Conservation (phyloP, 1,284 basidiomycete genomes). For the Boletellus deceptivus region DNA sequence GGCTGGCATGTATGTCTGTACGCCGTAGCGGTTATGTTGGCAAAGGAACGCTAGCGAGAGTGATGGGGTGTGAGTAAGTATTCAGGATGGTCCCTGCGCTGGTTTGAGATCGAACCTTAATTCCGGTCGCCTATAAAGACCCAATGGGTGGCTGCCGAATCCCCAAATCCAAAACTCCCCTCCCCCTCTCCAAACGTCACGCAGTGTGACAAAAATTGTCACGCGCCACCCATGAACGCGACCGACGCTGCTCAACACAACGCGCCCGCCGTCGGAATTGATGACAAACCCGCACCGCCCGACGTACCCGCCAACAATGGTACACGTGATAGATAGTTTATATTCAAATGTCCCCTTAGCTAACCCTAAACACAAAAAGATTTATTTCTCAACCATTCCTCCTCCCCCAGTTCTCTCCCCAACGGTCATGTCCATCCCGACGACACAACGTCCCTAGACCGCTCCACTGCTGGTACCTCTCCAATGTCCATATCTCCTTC, state of each 20-base stretch:
- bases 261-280: conserved; percentile 30
- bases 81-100: conserved; percentile 58
- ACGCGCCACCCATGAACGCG: conserved; percentile 56
- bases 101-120: conserved; percentile 75
- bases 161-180: conserved; percentile 70
- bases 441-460: conserved; percentile 41
- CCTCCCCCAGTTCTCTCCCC: conserved; percentile 44
- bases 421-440: conserved; percentile 66
- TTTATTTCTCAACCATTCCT: conserved; percentile 60
- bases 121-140: conserved; percentile 75
- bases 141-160: conserved; percentile 62
- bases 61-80: conserved; percentile 33
- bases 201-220: conserved; percentile 48
- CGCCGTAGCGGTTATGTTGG: conserved; percentile 8
- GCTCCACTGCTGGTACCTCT: conserved; percentile 23
- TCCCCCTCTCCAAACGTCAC: conserved; percentile 46
- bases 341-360: conserved; percentile 37
- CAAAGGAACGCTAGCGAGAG: conserved; percentile 12
- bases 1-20: conserved; percentile 29
- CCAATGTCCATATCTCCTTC: conserved; percentile 45
- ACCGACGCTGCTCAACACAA: conserved; percentile 40
- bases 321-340: conserved; percentile 36
- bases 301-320: conserved; percentile 35
- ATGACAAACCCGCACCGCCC: conserved; percentile 34
- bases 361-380: conserved; percentile 51